Evolutionary conservation across 73 alveolate genomes (phyloP).

Genomic region (Stentor coeruleus): DNA sequence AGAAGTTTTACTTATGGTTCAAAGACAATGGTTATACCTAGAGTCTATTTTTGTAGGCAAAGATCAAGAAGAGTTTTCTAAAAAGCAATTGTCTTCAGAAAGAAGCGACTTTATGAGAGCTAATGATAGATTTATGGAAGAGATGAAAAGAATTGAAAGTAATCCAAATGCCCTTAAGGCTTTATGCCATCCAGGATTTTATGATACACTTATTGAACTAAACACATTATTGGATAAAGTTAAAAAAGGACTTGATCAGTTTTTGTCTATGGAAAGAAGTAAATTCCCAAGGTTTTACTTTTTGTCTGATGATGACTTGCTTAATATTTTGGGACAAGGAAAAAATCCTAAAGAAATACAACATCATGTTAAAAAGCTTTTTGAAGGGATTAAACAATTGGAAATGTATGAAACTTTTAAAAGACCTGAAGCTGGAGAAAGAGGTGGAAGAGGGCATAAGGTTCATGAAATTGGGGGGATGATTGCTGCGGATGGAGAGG

Average conservation of each 20-base stretch:
- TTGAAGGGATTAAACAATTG: conserved; percentile 92
- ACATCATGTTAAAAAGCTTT: conserved; percentile 97
- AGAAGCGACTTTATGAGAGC: conserved; percentile 42
- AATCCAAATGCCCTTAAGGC: conserved; percentile 57
- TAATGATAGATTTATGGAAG: conserved; percentile 47
- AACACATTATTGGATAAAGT: conserved; percentile 13
- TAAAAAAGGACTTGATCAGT: conserved; percentile 60
- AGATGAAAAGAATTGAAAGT: conserved; percentile 64
- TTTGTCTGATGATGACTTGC: conserved; percentile 98
- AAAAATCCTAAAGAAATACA: conserved; percentile 94
- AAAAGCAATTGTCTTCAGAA: conserved; percentile 50
- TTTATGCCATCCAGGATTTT: conserved; percentile 53
- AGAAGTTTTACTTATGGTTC: conserved; percentile 56
- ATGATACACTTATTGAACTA: conserved; percentile 43
- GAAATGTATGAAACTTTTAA: conserved; percentile 34
- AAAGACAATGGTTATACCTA: conserved; percentile 86
- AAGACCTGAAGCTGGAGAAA: conserved; percentile 29
- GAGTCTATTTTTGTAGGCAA: conserved; percentile 94
- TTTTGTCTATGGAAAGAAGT: conserved; percentile 61
- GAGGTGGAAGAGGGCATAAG: conserved; percentile 29
- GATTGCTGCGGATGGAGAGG: conserved; percentile 93
- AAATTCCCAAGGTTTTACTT: conserved; percentile 99
- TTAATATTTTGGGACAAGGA: conserved; percentile 96
- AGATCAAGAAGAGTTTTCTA: conserved; percentile 68
- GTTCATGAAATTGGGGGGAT: conserved; percentile 83